Evolutionary conservation across 352 stramenopile species (phyloP), one percentile per base, ranked within the genome.

Genomic region (Pythium oligandrum): DNA sequence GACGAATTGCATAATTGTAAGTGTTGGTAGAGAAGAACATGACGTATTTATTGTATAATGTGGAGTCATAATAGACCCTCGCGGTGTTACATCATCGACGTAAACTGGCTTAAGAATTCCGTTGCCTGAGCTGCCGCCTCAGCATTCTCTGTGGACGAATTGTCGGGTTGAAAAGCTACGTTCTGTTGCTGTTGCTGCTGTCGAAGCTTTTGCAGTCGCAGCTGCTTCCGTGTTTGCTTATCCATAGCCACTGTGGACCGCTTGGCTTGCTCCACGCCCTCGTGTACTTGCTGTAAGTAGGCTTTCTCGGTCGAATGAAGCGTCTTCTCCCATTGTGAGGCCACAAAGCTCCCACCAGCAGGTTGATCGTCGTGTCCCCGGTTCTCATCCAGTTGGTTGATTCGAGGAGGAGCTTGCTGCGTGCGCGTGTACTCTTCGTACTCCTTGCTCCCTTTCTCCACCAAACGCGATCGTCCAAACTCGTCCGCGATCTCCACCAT

Each of bases 301-400:
- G 57, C 36, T 53, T 91, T 93, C 51, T 93, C 83, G 1, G 55
- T 40, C 30, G 37, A 52, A 33, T 86, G 88, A 12, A 93, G 63
- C 9, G 73, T 78, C 53, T 85, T 81, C 44, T 93, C 83, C 83
- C 83, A 93, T 43, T 91, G 83, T 7, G 83, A 91, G 8, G 79
- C 69, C 17, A 93, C 83, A 60, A 87, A 93, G 45, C 80, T 85
- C 30, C 79, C 71, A 3, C 51, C 31, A 17, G 10, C 49, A 5
- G 30, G 35, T 4, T 9, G 39, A 9, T 44, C 48, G 26, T 45
- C 44, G 2, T 40, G 48, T 4, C 9, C 46, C 2, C 12, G n/a
- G 6, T 44, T 36, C 5, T 44, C 40, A 6, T 17, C 34, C 32
- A 39, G 46, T 43, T 53, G 31, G 40, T 46, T 35, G 31, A 37